Percentiles rank a stretch among this genome's conserved stretches.
Evolutionary conservation across 768 basidiomycete genomes (phyloP).

Genomic region (Kwoniella bestiolae): DNA sequence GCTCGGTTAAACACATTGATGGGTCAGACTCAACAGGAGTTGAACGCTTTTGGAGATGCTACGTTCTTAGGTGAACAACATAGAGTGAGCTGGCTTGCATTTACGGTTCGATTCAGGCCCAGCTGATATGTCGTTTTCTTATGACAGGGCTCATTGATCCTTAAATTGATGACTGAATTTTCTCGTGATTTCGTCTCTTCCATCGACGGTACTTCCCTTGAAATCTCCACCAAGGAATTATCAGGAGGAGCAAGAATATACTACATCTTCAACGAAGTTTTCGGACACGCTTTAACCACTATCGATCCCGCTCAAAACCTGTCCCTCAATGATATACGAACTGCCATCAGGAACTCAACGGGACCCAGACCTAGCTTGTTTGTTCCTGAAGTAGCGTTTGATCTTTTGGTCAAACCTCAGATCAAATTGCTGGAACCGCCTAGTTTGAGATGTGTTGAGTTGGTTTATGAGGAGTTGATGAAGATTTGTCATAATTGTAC

Average conservation of each 20-base stretch:
- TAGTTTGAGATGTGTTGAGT: constrained; percentile 90
- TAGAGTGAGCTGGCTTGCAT: constrained; percentile 56
- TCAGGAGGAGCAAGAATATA: constrained; percentile 98
- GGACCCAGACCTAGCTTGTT: constrained; percentile 95
- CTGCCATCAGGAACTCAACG: constrained; percentile 97
- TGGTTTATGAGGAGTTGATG: constrained; percentile 98
- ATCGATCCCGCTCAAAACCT: constrained; percentile 91
- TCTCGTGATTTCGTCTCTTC: constrained; percentile 95
- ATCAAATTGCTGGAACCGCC: constrained; percentile 95
- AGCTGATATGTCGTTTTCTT: constrained; percentile 3
- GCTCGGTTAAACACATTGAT: constrained; percentile 95
- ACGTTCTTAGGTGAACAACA: constrained; percentile 90
- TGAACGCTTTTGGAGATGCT: constrained; percentile 92
- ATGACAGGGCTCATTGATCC: constrained; percentile 73
- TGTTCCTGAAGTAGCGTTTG: constrained; percentile 96
- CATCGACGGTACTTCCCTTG: constrained; percentile 94
- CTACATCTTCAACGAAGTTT: constrained; percentile 99
- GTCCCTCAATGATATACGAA: constrained; percentile 92
- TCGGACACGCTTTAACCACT: constrained; percentile 84
- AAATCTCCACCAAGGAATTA: constrained; percentile 96
- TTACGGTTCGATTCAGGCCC: no score
- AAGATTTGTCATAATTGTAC: constrained; percentile 99
- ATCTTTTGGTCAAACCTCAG: constrained; percentile 94
- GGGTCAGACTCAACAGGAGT: constrained; percentile 98
- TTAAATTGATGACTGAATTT: constrained; percentile 98